Conservation (phyloP, 2,329 filamentous ascomycete genomes). For the Gremmenia infestans region DNA sequence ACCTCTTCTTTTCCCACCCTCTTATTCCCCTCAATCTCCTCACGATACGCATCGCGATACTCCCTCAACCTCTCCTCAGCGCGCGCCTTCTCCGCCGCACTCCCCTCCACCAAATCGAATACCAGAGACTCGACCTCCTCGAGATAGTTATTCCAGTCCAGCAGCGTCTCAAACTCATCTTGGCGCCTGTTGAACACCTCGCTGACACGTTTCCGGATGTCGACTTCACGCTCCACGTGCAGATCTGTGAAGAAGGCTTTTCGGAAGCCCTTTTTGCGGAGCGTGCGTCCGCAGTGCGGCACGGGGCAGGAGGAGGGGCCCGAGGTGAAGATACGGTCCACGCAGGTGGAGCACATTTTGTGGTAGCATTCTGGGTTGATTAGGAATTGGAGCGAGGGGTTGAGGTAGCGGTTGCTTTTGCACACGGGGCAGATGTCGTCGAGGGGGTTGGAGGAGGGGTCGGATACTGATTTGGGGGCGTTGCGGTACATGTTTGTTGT, state of each 20-base stretch:
- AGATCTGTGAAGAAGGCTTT: slow-evolving; percentile 88
- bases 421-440: slow-evolving; percentile 89
- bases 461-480: slow-evolving; percentile 5
- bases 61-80: slow-evolving; percentile 49
- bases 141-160: slow-evolving; percentile 89
- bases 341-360: slow-evolving; percentile 95
- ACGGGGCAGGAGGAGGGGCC: slow-evolving; percentile 92
- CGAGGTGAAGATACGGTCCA: slow-evolving; percentile 87
- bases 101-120: slow-evolving; percentile 75
- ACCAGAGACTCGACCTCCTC: slow-evolving; percentile 88
- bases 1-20: slow-evolving; percentile 50
- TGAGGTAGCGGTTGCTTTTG: slow-evolving; percentile 94
- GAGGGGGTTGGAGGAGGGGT: slow-evolving; percentile 20
- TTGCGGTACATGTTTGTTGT: slow-evolving; percentile 18
- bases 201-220: slow-evolving; percentile 77
- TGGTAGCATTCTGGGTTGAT: slow-evolving; percentile 99
- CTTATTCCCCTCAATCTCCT: slow-evolving; percentile 60
- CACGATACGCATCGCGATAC: slow-evolving; percentile 71
- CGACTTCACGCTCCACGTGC: slow-evolving; percentile 83
- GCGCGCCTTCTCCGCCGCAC: slow-evolving; percentile 48
- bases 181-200: slow-evolving; percentile 81
- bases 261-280: slow-evolving; percentile 80
- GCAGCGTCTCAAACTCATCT: slow-evolving; percentile 82
- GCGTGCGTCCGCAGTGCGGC: slow-evolving; percentile 78
- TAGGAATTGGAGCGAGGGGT: slow-evolving; percentile 87